Evolutionary conservation across 352 stramenopile species (phyloP), one percentile per base, ranked within the genome.

Genomic region (Pythium volutum): DNA sequence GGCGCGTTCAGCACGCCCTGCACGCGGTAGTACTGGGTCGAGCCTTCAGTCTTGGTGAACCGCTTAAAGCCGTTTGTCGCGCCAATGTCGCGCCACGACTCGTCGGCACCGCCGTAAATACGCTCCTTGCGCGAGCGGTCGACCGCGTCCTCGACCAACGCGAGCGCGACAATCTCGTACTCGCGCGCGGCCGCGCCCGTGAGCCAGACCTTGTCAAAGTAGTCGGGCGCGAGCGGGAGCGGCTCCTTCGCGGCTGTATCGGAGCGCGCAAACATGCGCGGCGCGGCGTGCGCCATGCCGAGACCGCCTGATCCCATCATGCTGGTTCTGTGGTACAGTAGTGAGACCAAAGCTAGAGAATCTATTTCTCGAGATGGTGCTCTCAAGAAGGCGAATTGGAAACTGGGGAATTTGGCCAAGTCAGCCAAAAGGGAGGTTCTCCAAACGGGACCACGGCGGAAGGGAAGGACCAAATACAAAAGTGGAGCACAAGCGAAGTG

Each of bases 1-100:
- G 76, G 74, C 12, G 77, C 69, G n/a, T 71, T 70, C 10, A 87
- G 70, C 6, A 74, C 69, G 20, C 81, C 81, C 41, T 90, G 76
- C 14, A 90, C 54, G 27, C 75, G 78, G 64, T 87, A 84, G 54
- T 79, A 71, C 55, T 81, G 55, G 34, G 75, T 67, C 20, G 60
- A 53, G 59, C 72, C 69, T 14, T 82, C 76, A 27, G 52, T 56
- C 67, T 84, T 87, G 55, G 76, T 80, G 57, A 64, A 78, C 29
- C 79, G 78, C 67, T 85, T 81, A 66, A 84, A 87, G 27, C 78
- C 75, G 49, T 67, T 64, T 26, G 65, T 59, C 10, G 69, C 62
- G 23, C 81, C 77, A 22, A 88, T 70, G 54, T 88, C 72, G 45
- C 82, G 84, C 78, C 78, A 90, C 16, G 68, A 77, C 31, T 81